phyloP scores from a whole-genome alignment of 768 basidiomycete species.

The Gymnopilus dilepis region DNA sequence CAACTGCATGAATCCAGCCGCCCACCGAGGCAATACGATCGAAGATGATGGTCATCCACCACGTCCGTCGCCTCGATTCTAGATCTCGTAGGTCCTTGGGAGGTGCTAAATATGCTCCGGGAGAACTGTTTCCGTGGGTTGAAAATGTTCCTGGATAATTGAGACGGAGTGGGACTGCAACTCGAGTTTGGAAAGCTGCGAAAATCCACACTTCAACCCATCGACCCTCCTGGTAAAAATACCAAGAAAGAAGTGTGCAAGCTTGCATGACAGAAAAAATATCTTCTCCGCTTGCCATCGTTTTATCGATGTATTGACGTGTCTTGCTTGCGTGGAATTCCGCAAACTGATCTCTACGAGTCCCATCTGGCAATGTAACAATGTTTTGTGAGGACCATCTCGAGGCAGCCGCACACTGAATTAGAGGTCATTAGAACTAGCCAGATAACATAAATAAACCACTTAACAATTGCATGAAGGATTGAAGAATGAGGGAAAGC shows the following conservation, averaged over 20 bases:
- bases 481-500: conserved; percentile 90
- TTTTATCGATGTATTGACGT: conserved; percentile 85
- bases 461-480: conserved; percentile 85
- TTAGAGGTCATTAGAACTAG: conserved; percentile 8
- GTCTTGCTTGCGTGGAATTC: conserved; percentile 89
- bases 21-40: conserved; percentile 83
- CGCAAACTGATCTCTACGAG: conserved; percentile 82
- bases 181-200: conserved; percentile 83
- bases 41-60: conserved; percentile 92
- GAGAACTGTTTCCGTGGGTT: conserved; percentile 66
- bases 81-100: conserved; percentile 78
- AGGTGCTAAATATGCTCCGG: conserved; percentile 80
- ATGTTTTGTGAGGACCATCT: conserved; percentile 80
- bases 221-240: conserved; percentile 88
- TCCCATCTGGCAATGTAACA: conserved; percentile 72
- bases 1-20: conserved; percentile 86
- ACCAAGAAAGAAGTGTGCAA: conserved; percentile 86
- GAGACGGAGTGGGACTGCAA: conserved; percentile 79
- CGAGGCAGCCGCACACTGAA: conserved; percentile 81
- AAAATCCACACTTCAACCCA: conserved; percentile 95
- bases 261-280: conserved; percentile 90
- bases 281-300: conserved; percentile 88
- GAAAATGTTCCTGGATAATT: conserved; percentile 89
- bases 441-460: not conserved
- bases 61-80: conserved; percentile 80